These are phyloP conservation scores for Microstegium vimineum DNA, from an alignment of 176 grass and related monocot species.

Conservation along the genomic window DNA sequence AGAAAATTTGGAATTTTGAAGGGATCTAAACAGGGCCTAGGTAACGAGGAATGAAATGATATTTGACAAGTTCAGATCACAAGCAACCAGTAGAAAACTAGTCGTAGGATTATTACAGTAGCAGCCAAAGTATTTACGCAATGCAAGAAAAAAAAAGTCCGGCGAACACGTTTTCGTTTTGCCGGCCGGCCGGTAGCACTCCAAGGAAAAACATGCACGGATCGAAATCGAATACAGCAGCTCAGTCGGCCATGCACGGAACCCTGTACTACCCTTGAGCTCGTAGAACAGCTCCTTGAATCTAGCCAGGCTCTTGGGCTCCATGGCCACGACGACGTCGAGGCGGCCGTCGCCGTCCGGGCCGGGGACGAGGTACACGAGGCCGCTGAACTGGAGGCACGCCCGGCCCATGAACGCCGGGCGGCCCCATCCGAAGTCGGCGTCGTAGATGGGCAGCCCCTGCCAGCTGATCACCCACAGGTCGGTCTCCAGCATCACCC, in stretches of 20 bases:
- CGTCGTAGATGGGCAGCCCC: slow-evolving; percentile 47
- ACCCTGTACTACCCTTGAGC: not conserved
- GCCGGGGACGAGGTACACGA: slow-evolving; percentile 37
- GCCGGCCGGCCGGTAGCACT: no score
- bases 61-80: no score
- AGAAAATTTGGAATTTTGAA: no score
- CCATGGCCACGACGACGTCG: slow-evolving; percentile 32
- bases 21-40: no score
- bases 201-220: no score
- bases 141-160: no score
- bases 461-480: slow-evolving; percentile 64
- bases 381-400: slow-evolving; percentile 22
- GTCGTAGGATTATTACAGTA: no score
- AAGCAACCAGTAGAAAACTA: no score
- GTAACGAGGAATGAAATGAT: no score
- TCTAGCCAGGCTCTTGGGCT: slow-evolving; percentile 15
- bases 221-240: no score
- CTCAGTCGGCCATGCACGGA: not conserved
- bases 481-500: slow-evolving; percentile 44
- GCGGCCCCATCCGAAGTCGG: slow-evolving; percentile 60
- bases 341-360: slow-evolving; percentile 24
- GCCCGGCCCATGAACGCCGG: slow-evolving; percentile 47
- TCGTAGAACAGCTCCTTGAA: slow-evolving; percentile 29
- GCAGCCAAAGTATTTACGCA: no score
- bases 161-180: no score